Percentiles rank a stretch among this genome's conserved stretches.
Conservation (phyloP, 2,329 filamentous ascomycete genomes). For the Arthrobotrys conoides region DNA sequence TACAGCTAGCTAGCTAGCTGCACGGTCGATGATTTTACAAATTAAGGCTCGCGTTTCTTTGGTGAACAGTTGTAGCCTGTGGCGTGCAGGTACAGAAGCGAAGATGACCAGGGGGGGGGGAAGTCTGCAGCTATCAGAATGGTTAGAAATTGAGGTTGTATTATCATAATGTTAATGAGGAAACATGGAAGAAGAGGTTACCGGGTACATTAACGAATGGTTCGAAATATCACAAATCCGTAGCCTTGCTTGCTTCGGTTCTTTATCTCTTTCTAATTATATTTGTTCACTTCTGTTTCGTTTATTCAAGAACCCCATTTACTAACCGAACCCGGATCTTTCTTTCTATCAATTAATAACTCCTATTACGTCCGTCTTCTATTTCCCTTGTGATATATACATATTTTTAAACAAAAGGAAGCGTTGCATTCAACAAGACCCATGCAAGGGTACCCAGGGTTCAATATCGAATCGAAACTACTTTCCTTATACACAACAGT, state of each 20-base stretch:
- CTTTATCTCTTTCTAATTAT: neutral
- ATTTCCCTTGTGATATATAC: constrained; percentile 3
- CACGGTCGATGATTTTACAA: no score
- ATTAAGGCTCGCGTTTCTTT: no score
- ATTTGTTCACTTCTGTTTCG: constrained; percentile 3
- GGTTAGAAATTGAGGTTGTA: no score
- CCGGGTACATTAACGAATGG: constrained; percentile 1
- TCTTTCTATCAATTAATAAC: neutral
- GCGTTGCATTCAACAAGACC: constrained; percentile 42
- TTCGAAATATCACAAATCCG: no score
- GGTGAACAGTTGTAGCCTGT: no score
- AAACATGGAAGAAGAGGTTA: constrained; percentile 1
- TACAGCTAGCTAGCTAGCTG: no score
- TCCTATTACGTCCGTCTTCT: no score
- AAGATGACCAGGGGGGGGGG: no score
- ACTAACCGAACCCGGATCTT: constrained; percentile 12
- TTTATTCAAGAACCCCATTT: neutral
- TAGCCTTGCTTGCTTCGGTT: no score
- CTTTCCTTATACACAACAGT: neutral
- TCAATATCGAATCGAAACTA: constrained; percentile 1
- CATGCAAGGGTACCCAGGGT: constrained; percentile 43
- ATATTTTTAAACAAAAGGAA: no score
- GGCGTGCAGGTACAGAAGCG: no score
- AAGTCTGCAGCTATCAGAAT: neutral
- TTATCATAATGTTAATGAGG: constrained; percentile 17